phyloP scores from a whole-genome alignment of 352 stramenopile genomes.

The Pythium oligandrum region DNA sequence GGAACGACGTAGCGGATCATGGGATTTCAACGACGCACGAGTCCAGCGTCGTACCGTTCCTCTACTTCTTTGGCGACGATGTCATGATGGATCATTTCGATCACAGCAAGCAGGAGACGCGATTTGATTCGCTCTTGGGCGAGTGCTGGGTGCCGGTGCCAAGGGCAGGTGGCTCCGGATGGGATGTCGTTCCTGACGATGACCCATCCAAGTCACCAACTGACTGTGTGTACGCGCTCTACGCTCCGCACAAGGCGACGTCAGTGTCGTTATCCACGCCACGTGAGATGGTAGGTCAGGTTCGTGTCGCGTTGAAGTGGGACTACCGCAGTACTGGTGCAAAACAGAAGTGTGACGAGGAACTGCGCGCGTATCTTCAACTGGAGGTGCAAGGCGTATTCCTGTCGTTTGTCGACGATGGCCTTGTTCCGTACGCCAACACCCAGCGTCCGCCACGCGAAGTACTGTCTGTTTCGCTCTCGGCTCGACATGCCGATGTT shows the following conservation, averaged over 20 bases:
- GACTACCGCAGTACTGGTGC: slow-evolving; percentile 57
- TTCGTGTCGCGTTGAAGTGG: slow-evolving; percentile 77
- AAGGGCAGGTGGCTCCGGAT: slow-evolving; percentile 9
- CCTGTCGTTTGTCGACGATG: slow-evolving; percentile 73
- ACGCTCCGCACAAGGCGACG: slow-evolving; percentile 27
- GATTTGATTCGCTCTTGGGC: slow-evolving; percentile 69
- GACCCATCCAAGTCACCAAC: slow-evolving; percentile 20
- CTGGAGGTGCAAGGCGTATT: slow-evolving; percentile 70
- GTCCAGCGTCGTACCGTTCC: slow-evolving; percentile 80
- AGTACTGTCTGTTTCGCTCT: slow-evolving; percentile 71
- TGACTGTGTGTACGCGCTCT: slow-evolving; percentile 65
- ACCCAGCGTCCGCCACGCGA: slow-evolving; percentile 36
- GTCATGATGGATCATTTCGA: slow-evolving; percentile 84
- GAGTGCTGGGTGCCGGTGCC: slow-evolving; percentile 77
- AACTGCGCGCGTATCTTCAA: slow-evolving; percentile 63
- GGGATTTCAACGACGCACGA: slow-evolving; percentile 71
- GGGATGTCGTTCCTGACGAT: slow-evolving; percentile 7
- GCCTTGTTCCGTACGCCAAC: slow-evolving; percentile 6
- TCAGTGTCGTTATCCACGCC: slow-evolving; percentile 20
- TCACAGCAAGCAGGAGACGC: slow-evolving; percentile 80
- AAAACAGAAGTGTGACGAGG: slow-evolving; percentile 32
- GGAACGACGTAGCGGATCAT: slow-evolving; percentile 71
- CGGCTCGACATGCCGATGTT: slow-evolving; percentile 56
- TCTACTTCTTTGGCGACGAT: slow-evolving; percentile 88
- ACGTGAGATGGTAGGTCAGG: slow-evolving; percentile 63